Base-by-base conservation (phyloP, 2,329 filamentous ascomycete species). In the Verticillium tricorpus region DNA sequence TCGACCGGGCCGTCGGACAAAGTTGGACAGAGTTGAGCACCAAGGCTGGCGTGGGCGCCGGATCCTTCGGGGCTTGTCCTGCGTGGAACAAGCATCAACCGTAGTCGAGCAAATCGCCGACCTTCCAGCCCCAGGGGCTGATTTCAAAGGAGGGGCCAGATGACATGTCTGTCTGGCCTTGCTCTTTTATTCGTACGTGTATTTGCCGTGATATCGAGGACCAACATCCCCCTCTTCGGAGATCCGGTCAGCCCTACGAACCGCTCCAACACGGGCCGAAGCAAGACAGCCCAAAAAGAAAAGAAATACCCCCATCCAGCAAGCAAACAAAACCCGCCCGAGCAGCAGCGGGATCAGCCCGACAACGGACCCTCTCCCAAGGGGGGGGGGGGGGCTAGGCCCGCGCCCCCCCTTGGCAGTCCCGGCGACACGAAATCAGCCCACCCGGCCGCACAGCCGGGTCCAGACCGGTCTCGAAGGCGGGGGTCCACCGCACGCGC, bases 391-490 rank as follows among this genome's bases (percentile, higher is more conserved):
- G 45, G 45, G 19, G 9, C 45, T 52, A 22, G 45, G 45, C 45
- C 45, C 15, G 37, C 37, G 50, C 22, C 8, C 19, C 50, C 19
- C 19, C n/a, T 54, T 54, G 50, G 50, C 50, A 54, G 28, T 31
- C 19, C 54, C 54, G 45, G 45, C 45, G 45, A 52, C 45, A 22
- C 45, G 19, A 52, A 25, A 52, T 58, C 57, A 58, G 57, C 45
- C 58, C 40, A 59, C 40, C 31, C 40, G 39, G 58, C 40, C 45
- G 58, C 58, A 59, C 58, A 59, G 58, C 58, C 45, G 58, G 45
- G 58, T 59, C 58, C 58, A 59, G 58, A 59, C 40, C 58, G 32
- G 58, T 59, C 58, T 55, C 58, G 40, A 59, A 54, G 50, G 58
- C 45, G 58, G 58, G 39, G 31, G n/a, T 45, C 31, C 45, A 32